Base-by-base conservation (phyloP, 129 eudicot species). In the Kitagawia praeruptora region DNA sequence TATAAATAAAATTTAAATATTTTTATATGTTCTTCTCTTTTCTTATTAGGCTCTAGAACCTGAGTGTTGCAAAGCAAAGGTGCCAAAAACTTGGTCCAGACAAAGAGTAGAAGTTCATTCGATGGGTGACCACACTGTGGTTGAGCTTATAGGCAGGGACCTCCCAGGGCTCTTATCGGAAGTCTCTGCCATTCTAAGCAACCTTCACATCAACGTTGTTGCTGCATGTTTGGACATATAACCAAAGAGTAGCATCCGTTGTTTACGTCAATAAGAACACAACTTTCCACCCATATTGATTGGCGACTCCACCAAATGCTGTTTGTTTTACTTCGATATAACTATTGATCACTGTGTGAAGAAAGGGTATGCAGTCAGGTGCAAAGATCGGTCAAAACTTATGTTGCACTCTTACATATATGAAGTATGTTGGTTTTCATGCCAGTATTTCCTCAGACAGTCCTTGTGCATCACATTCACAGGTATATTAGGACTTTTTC, bases 161-260 rank as follows among this genome's bases (percentile, higher is more conserved):
- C 93, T 96, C 37, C 98, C 98, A 2, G 98, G 98, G 75, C 93
- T 93, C 13, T 81, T 93, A 47, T 93, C 98, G 0, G 98, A 93
- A 70, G 85, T 93, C 81, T 90, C 91, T 25, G 93, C 98, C 45
- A 93, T 90, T 44, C 92, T 93, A 72, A 88, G 93, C 45, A 82
- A 85, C 81, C 96, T 90, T 73, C 85, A 83, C 70, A 85, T 90
- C 56, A 93, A 90, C n/a, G 93, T 93, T 2, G 75, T 79, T 34
- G 98, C 96, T 42, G 98, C 98, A 90, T 77, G 93, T 85, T 51
- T 90, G 96, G 98, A 93, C 98, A 1, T 96, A 93, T 80, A 93
- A 93, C 46, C 79, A 85, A 19, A 88, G 87, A 74, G 85, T 87
- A 34, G 98, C 98, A 25, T 93, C 96, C 64, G 91, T 93, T 38